A percentile compares a stretch with the other conserved stretches of the same genome.
phyloP scores from a whole-genome alignment of 331 rosid genomes.

The Cydonia oblonga region DNA sequence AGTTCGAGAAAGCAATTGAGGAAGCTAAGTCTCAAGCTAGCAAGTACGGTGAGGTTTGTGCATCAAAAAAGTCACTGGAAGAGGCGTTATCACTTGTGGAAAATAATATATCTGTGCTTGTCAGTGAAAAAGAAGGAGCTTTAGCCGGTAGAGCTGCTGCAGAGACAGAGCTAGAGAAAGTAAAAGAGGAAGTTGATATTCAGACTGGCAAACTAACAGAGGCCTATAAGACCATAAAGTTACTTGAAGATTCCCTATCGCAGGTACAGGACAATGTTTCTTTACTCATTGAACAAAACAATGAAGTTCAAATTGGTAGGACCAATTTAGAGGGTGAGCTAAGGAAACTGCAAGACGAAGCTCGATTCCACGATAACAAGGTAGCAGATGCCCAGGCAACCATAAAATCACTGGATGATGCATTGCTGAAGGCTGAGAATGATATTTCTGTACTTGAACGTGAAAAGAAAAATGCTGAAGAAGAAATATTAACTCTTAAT shows the following conservation, averaged over 20 bases:
- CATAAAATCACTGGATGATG: conserved; percentile 53
- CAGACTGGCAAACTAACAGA: conserved; percentile 51
- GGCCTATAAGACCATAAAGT: conserved; percentile 51
- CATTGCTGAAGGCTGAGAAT: conserved; percentile 52
- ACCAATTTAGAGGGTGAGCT: conserved; percentile 55
- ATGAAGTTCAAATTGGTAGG: conserved; percentile 41
- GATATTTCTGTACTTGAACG: conserved; percentile 44
- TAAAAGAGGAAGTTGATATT: conserved; percentile 47
- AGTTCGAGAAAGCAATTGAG: conserved; percentile 47
- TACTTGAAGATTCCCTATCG: conserved; percentile 49
- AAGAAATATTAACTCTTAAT: conserved; percentile 55
- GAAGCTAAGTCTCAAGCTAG: conserved; percentile 27
- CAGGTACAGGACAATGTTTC: conserved; percentile 33
- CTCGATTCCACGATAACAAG: conserved; percentile 34
- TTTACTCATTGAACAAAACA: conserved; percentile 48
- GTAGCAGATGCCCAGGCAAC: conserved; percentile 38
- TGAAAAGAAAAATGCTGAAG: conserved; percentile 50
- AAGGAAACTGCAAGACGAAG: conserved; percentile 64
- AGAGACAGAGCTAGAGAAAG: conserved; percentile 51
- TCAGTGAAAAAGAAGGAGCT: conserved; percentile 62
- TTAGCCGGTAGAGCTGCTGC: conserved; percentile 41
- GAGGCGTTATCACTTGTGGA: conserved; percentile 61
- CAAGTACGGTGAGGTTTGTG: conserved; percentile 33
- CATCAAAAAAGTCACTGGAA: conserved; percentile 41
- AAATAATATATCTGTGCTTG: conserved; percentile 38